Percentiles rank a stretch among this genome's conserved stretches.
Evolutionary conservation across 2,329 filamentous ascomycete species (phyloP).

Genomic region (Lasiodiplodia sp.): DNA sequence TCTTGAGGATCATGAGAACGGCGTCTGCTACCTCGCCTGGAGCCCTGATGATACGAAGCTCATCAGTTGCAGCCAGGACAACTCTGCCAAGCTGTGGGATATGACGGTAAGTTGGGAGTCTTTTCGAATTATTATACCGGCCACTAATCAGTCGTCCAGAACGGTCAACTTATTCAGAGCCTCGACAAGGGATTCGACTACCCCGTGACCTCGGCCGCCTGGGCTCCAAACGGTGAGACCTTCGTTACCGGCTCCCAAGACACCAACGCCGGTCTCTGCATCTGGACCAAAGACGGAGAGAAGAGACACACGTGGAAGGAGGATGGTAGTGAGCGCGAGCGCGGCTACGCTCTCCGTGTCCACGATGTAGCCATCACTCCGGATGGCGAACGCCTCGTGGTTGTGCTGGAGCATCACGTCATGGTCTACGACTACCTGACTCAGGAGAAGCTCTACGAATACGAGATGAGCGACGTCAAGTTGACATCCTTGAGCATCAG

Average conservation of each 20-base stretch:
- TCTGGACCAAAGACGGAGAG: conserved; percentile 71
- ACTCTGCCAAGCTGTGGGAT: conserved; percentile 78
- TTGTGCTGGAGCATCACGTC: conserved; percentile 74
- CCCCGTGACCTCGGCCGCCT: conserved; percentile 88
- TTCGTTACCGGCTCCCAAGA: conserved; percentile 72
- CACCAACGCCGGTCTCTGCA: conserved; percentile 42
- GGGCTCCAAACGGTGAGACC: conserved; percentile 77
- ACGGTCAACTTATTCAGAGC: conserved; percentile 61
- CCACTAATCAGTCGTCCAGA: conserved; percentile 32
- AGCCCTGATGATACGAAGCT: conserved; percentile 89
- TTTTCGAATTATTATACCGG: background rate
- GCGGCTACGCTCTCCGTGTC: conserved; percentile 65
- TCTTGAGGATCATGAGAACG: conserved; percentile 73
- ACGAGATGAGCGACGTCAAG: conserved; percentile 71
- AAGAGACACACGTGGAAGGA: conserved; percentile 69
- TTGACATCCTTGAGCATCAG: conserved; percentile 84
- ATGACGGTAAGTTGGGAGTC: conserved; percentile 39
- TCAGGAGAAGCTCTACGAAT: conserved; percentile 76
- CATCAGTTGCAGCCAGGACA: conserved; percentile 79
- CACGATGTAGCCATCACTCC: conserved; percentile 85
- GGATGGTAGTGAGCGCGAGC: conserved; percentile 50
- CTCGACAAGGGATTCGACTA: conserved; percentile 75
- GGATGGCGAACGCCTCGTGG: conserved; percentile 80
- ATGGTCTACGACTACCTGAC: conserved; percentile 84
- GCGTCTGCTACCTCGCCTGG: conserved; percentile 85